Base-by-base conservation (phyloP, 176 grass and related monocot species). In the Triticum timopheevii region DNA sequence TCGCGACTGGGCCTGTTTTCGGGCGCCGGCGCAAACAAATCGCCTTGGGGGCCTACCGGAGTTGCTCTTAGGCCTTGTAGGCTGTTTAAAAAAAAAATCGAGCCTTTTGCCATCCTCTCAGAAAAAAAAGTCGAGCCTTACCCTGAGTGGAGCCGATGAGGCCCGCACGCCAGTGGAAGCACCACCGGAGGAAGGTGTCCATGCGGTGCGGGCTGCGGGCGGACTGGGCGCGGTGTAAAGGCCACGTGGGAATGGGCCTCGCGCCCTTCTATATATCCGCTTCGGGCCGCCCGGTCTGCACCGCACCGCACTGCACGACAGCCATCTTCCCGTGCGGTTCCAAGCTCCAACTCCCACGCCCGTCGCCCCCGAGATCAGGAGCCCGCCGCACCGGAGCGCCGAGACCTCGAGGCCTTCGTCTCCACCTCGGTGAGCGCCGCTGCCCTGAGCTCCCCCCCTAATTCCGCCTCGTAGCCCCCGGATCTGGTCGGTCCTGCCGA, bases 401-500 rank as follows among this genome's bases (percentile, higher is more conserved):
- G 45, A 16, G 38, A 67, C 45, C 30, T 13, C 23, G 45, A 23
- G 16, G 77, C 45, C 35, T 45, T 34, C 75, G 76, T 62, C 68
- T 22, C 45, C 35, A 23, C 28, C 81, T 38, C 68, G 81, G 89
- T 91, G 68, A 87, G 81, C 79, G 19, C 54, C 34, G 0, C 45
- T 2, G 13, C 4, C 67, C 19, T 3, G 0, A 11, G 8, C 35
- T 1, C 10, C 50, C 6, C 34, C 34, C 2, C 15, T 75, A 25
- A 42, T 65, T 23, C 36, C 65, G 15, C 81, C 66, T 19, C 80
- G 12, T 35, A 78, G 38, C 62, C 23, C 62, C 34, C 49, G 56
- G 89, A 90, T 87, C 89, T 84, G 85, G n/a, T 49, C 67, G 6
- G 45, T 10, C 45, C 35, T 64, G 71, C 8, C 39, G 83, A 12